These are phyloP conservation scores for Backusella tarrabulga DNA, from an alignment of 192 early-diverging fungal genomes.

Conservation along the genomic window DNA sequence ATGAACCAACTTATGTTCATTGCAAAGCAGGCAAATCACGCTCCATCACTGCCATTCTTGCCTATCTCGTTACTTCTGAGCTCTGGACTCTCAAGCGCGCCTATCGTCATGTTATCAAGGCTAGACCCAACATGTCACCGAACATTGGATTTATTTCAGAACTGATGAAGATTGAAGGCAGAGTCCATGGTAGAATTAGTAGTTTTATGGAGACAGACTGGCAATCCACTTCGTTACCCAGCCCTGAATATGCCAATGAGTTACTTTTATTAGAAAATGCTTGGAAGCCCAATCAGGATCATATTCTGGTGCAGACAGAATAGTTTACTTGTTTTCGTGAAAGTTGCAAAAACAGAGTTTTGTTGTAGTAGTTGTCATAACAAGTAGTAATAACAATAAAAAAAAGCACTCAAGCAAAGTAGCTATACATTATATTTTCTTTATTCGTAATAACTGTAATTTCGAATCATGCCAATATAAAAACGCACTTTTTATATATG, in stretches of 20 bases:
- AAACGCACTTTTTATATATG: too few relatives aligned
- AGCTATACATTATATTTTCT: neutral
- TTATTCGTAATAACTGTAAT: neutral
- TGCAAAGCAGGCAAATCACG: constrained; percentile 80
- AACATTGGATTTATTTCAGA: constrained; percentile 80
- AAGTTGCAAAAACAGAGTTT: neutral
- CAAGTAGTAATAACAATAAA: neutral
- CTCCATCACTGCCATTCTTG: constrained; percentile 70
- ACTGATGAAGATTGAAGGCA: constrained; percentile 66
- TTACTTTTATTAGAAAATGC: constrained; percentile 18
- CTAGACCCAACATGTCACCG: constrained; percentile 65
- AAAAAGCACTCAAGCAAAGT: neutral
- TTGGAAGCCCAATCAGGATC: constrained; percentile 19
- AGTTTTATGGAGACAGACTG: constrained; percentile 38
- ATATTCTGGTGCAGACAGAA: neutral
- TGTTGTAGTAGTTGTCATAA: neutral
- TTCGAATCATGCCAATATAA: neutral
- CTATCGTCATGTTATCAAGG: constrained; percentile 62
- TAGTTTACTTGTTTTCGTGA: neutral
- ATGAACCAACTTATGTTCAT: constrained; percentile 67
- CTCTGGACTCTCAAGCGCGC: constrained; percentile 65
- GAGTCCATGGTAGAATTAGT: constrained; percentile 44
- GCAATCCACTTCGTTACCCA: constrained; percentile 30
- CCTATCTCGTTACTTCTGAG: constrained; percentile 59
- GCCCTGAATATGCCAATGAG: constrained; percentile 25